Evolutionary conservation across 208 protist species (phyloP).

Genomic region (Acanthamoeba lenticulata): DNA sequence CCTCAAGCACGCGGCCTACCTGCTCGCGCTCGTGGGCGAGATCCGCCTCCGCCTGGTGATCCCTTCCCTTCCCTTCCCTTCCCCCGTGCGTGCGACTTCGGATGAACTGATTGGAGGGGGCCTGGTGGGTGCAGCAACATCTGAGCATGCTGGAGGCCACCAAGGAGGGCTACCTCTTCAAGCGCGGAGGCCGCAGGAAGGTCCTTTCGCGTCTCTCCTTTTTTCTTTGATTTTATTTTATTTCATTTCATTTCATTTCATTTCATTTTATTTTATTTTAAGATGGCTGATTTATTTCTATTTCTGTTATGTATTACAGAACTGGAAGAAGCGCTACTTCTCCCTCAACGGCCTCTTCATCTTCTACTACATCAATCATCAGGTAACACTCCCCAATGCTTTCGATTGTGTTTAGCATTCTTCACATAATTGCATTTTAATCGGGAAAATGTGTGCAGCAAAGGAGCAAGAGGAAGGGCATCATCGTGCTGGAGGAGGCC

Average conservation of each 20-base stretch:
- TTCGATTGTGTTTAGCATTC: too few relatives aligned
- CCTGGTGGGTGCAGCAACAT: not conserved
- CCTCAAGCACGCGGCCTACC: conserved; percentile 22
- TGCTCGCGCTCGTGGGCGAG: conserved; percentile 11
- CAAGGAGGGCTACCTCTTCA: conserved; percentile 59
- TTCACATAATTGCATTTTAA: too few relatives aligned
- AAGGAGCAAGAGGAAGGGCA: not conserved
- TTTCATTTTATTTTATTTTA: not conserved
- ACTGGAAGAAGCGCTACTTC: conserved; percentile 55
- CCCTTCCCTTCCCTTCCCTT: not conserved
- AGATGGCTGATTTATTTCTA: too few relatives aligned
- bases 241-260: not conserved
- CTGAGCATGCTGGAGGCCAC: conserved; percentile 17
- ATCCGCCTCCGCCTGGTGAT: not conserved
- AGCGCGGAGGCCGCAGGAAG: conserved; percentile 37
- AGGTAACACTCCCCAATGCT: too few relatives aligned
- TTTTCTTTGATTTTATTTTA: not conserved
- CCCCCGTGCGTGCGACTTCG: too few relatives aligned
- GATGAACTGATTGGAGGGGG: too few relatives aligned
- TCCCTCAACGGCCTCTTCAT: conserved; percentile 48
- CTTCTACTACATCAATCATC: conserved; percentile 48
- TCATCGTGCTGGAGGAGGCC: conserved; percentile 58
- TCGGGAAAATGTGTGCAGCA: too few relatives aligned
- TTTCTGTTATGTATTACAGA: not conserved
- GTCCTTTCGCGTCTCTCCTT: not conserved